Evolutionary conservation across 306 rosid genomes (phyloP).

Genomic region (Cucumis hystrix): DNA sequence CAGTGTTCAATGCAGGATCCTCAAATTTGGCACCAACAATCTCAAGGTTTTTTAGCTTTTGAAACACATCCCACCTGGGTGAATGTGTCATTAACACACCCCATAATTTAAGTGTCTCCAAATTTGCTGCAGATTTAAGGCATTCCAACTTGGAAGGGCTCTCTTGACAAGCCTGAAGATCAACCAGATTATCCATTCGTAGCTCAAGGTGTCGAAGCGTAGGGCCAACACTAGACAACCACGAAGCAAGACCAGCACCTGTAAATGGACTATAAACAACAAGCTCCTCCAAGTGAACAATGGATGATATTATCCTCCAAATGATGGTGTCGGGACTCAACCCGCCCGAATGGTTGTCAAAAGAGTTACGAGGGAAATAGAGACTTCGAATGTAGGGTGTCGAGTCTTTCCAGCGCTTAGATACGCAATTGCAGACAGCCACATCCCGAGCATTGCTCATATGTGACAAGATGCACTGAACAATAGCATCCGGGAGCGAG

Average conservation of each 20-base stretch:
- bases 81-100: constrained; percentile 61
- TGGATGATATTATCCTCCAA: constrained; percentile 49
- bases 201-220: constrained; percentile 67
- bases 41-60: constrained; percentile 62
- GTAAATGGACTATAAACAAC: constrained; percentile 75
- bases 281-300: constrained; percentile 52
- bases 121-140: constrained; percentile 39
- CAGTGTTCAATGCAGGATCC: constrained; percentile 36
- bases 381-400: constrained; percentile 46
- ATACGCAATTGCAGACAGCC: constrained; percentile 73
- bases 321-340: constrained; percentile 47
- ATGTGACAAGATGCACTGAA: constrained; percentile 61
- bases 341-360: constrained; percentile 30
- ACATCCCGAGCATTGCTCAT: constrained; percentile 61
- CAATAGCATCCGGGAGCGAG: constrained; percentile 64
- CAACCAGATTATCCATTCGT: constrained; percentile 67
- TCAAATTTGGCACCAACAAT: constrained; percentile 73
- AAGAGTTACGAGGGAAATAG: constrained; percentile 68
- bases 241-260: constrained; percentile 62
- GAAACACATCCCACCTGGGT: constrained; percentile 70
- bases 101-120: constrained; percentile 80
- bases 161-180: constrained; percentile 28
- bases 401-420: constrained; percentile 75
- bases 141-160: constrained; percentile 62
- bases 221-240: constrained; percentile 45